Percentiles rank a stretch among this genome's conserved stretches.
Evolutionary conservation across 2,329 filamentous ascomycete genomes (phyloP).

Genomic region (Aspergillaceae sp.): DNA sequence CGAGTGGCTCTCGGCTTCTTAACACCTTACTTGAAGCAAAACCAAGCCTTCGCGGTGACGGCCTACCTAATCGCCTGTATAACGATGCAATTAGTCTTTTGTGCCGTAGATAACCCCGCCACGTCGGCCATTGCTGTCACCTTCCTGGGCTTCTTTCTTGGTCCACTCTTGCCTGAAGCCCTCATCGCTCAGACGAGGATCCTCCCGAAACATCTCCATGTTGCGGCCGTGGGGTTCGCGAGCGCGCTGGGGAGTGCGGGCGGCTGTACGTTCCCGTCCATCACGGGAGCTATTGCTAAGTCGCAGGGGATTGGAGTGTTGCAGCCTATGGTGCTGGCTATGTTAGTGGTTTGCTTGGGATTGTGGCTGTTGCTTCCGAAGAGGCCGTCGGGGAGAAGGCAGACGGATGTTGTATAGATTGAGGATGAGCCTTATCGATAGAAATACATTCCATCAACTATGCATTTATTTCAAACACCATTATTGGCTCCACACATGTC

Average conservation of each 20-base stretch:
- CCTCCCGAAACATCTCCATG: constrained; percentile 61
- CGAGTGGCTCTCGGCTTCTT: constrained; percentile 63
- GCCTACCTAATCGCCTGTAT: constrained; percentile 56
- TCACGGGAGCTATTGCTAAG: constrained; percentile 37
- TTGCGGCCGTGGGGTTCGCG: constrained; percentile 66
- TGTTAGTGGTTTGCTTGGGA: constrained; percentile 25
- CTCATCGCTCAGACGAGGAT: constrained; percentile 64
- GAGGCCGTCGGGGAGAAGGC: not conserved
- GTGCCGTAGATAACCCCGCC: constrained; percentile 65
- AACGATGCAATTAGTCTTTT: constrained; percentile 62
- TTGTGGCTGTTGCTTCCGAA: constrained; percentile 1
- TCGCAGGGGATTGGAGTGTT: constrained; percentile 47
- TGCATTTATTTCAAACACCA: too few species aligned
- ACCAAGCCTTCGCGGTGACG: constrained; percentile 54
- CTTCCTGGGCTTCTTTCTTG: constrained; percentile 66
- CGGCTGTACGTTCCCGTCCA: constrained; percentile 39
- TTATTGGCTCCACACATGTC: too few species aligned
- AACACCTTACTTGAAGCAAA: constrained; percentile 53
- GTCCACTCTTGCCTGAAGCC: constrained; percentile 65
- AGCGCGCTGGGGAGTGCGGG: constrained; percentile 66
- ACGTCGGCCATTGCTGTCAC: constrained; percentile 63
- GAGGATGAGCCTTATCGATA: too few species aligned
- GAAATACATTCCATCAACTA: too few species aligned
- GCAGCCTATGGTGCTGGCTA: constrained; percentile 48
- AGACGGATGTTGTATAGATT: not conserved